Base-by-base conservation (phyloP, 2,329 filamentous ascomycete species). In the Sporothrix brunneoviolacea region DNA sequence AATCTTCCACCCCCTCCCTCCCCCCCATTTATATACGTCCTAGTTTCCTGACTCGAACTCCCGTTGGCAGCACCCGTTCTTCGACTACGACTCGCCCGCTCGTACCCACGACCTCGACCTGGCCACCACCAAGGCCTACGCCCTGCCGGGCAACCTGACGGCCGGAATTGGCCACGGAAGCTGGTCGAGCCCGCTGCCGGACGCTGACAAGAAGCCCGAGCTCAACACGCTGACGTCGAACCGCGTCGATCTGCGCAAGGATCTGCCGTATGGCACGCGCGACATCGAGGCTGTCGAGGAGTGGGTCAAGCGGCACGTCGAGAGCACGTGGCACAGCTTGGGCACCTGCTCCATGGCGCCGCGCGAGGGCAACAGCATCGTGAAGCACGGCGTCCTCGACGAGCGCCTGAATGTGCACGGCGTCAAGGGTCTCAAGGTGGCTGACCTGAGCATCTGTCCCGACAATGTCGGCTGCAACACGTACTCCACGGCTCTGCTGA, bases 281-380 rank as follows among this genome's bases (percentile, higher is more conserved):
- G 83, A 87, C 60, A 79, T 86, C 60, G 68, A 80, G 61, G 77
- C 80, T 3, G 70, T 88, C 44, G 83, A 87, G 63, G 83, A 88
- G 63, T 79, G 76, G 76, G 79, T 84, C 33, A 80, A 83, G 71
- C 75, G 82, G 54, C 85, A 88, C 62, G 82, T 86, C 43, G 85
- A 89, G 68, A 88, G 82, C 44, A 89, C 85, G 33, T 87, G 84
- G 84, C 84, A 88, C 70, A 68, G 69, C 43, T 65, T 78, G 13
- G 75, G 75, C 67, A 89, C 85, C 1, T 88, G 84, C 69, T 86
- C 82, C 47, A 90, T 90, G 84, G 85, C 84, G 0, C 86, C 86
- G 4, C 76, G 70, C 54, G 78, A 88, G 61, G 86, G 87, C 53
- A 91, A 89, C 71, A 83, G 78, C 60, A 87, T 91, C 61, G 85